phyloP scores from a whole-genome alignment of 371 early-diverging fungal species.

The Entomophthora muscae region DNA sequence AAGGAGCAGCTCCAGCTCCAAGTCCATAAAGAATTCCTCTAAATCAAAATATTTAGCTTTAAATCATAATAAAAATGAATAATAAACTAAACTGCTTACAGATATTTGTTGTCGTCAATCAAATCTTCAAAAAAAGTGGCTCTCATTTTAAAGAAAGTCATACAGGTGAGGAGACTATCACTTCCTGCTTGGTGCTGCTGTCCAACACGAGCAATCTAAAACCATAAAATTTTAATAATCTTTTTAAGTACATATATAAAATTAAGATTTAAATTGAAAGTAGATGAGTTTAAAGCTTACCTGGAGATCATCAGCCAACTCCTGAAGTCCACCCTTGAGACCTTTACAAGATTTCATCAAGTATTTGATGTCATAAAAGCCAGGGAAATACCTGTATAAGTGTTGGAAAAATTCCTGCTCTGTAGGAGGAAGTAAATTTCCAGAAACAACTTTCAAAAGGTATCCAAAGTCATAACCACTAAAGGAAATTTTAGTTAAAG shows the following conservation, averaged over 20 bases:
- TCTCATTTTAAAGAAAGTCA: conserved; percentile 94
- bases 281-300: conserved; percentile 21
- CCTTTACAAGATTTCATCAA: conserved; percentile 92
- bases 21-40: conserved; percentile 6
- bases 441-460: conserved; percentile 89
- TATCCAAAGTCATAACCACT: conserved; percentile 99
- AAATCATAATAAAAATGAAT: conserved; percentile 3
- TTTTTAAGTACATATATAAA: background rate
- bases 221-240: no score
- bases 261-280: background rate
- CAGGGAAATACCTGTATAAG: conserved; percentile 88
- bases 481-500: background rate
- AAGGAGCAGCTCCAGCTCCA: conserved; percentile 1
- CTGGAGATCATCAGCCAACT: conserved; percentile 93
- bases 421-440: conserved; percentile 78
- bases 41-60: background rate
- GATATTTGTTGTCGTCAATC: conserved; percentile 85
- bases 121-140: conserved; percentile 84
- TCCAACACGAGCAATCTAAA: conserved; percentile 76
- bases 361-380: conserved; percentile 98
- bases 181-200: conserved; percentile 99
- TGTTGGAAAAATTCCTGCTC: conserved; percentile 91
- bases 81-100: conserved; percentile 22
- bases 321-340: conserved; percentile 96
- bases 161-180: conserved; percentile 90